Base-by-base conservation (phyloP, 345 rosid species). In the Balakata baccata region DNA sequence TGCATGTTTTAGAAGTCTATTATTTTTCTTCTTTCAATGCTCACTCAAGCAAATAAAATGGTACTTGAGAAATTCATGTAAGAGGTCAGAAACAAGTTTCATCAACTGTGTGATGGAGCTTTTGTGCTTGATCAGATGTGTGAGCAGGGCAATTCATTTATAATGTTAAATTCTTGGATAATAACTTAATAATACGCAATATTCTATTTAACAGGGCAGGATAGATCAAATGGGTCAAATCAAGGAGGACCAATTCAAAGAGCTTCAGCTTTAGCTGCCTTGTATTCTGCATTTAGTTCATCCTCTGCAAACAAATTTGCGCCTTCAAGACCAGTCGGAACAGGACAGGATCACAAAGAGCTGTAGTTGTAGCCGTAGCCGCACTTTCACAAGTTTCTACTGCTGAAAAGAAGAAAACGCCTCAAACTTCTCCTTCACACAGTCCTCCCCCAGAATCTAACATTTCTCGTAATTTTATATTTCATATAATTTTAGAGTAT, bases 281-380 rank as follows among this genome's bases (percentile, higher is more conserved):
- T 92, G 75, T 74, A 87, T 66, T 87, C 92, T 34, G 97, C 98
- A 54, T 89, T 93, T 79, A 87, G 78, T 73, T 83, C 92, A 64
- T 77, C 96, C 46, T 81, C 92, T 11, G 86, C 77, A 75, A 39
- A 71, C 71, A 93, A 87, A 74, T 64, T 76, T 46, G 77, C 92
- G 29, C 16, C 58, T 62, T 49, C 78, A 71, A 89, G 78, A 88
- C 6, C 87, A 73, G 70, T 83, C 64, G 73, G 82, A 65, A 8
- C 66, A 13, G 77, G 86, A 68, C 87, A 82, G 94, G 89, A 64
- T 88, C 98, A 50, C 99, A 95, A 82, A 90, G 94, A 85, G 93
- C 96, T n/a, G n/a, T n/a, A n/a, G n/a, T n/a, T 59, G 98, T 98
- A 69, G 99, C 99, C 59, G 84, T 92, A 47, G 99, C 99, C 56